phyloP scores from a whole-genome alignment of 768 basidiomycete species.

The Plicaturopsis crispa region DNA sequence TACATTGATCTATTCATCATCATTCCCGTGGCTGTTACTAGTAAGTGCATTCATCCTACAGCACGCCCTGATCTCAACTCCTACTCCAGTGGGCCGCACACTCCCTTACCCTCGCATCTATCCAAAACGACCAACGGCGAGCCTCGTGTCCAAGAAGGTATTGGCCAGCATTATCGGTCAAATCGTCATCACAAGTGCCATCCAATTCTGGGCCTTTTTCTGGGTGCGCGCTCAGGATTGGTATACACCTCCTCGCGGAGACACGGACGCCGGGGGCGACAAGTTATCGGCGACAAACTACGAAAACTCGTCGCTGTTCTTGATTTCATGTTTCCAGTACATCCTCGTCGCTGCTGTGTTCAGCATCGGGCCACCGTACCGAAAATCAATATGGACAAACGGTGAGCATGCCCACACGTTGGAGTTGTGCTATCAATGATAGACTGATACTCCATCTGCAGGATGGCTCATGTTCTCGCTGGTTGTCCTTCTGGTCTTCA shows the following conservation, averaged over 20 bases:
- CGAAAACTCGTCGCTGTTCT: conserved; percentile 88
- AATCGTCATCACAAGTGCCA: conserved; percentile 72
- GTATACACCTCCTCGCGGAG: conserved; percentile 34
- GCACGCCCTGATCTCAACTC: conserved; percentile 8
- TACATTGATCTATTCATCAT: conserved; percentile 99
- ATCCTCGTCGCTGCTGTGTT: conserved; percentile 95
- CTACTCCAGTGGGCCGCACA: conserved; percentile 81
- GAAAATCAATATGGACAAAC: conserved; percentile 93
- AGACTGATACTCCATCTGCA: conserved; percentile 20
- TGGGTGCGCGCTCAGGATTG: conserved; percentile 85
- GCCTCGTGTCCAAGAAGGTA: conserved; percentile 92
- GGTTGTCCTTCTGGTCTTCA: conserved; percentile 60
- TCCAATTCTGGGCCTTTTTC: conserved; percentile 84
- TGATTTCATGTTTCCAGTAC: conserved; percentile 98
- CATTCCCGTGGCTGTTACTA: conserved; percentile 92
- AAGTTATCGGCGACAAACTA: conserved; percentile 81
- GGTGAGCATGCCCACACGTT: conserved; percentile 37
- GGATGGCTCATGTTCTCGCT: conserved; percentile 81
- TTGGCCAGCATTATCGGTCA: conserved; percentile 91
- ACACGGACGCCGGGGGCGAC: conserved; percentile 37
- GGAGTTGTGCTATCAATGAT: not conserved
- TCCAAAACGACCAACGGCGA: conserved; percentile 89
- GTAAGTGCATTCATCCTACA: conserved; percentile 48
- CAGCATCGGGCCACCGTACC: conserved; percentile 95
- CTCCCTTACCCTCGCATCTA: conserved; percentile 82